A percentile compares a stretch with the other conserved stretches of the same genome.
These are phyloP conservation scores for Saccharomyces hybrid DNA, from an alignment of 1,139 yeast species.

Conservation along the genomic window DNA sequence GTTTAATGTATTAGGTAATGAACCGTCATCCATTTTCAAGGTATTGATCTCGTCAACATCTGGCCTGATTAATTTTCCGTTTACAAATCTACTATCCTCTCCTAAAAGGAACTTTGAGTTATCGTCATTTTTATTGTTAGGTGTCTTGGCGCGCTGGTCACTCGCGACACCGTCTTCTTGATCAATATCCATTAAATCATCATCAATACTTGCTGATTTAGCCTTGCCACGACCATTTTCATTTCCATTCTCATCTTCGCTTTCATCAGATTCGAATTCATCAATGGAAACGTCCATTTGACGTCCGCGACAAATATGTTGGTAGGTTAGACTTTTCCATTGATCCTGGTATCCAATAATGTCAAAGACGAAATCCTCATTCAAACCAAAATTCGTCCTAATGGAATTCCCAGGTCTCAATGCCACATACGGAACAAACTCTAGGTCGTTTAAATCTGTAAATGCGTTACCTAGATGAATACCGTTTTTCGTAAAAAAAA, in stretches of 20 bases:
- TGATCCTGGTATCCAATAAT: constrained; percentile 55
- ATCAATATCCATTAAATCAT: constrained; percentile 7
- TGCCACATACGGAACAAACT: constrained; percentile 46
- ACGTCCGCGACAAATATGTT: constrained; percentile 20
- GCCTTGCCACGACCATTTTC: constrained; percentile 3
- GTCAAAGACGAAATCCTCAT: constrained; percentile 57
- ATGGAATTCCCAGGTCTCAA: constrained; percentile 43
- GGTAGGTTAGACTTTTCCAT: constrained; percentile 33
- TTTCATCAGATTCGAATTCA: constrained; percentile 11
- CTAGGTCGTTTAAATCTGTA: constrained; percentile 34
- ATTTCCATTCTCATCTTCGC: constrained; percentile 2
- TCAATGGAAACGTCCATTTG: constrained; percentile 12
- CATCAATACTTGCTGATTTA: neutral
- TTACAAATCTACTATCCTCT: constrained; percentile 19
- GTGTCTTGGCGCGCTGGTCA: neutral
- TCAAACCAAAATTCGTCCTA: constrained; percentile 62
- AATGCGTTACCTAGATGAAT: constrained; percentile 50
- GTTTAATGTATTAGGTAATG: constrained; percentile 41
- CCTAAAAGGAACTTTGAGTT: constrained; percentile 15
- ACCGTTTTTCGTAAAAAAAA: constrained; percentile 82
- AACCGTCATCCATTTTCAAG: constrained; percentile 30
- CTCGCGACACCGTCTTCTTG: neutral
- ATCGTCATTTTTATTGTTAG: constrained; percentile 1
- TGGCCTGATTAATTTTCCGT: constrained; percentile 25
- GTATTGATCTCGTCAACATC: constrained; percentile 21